These are phyloP conservation scores for Exophiala lecanii-corni DNA, from an alignment of 2,329 filamentous ascomycete species.

Conservation along the genomic window DNA sequence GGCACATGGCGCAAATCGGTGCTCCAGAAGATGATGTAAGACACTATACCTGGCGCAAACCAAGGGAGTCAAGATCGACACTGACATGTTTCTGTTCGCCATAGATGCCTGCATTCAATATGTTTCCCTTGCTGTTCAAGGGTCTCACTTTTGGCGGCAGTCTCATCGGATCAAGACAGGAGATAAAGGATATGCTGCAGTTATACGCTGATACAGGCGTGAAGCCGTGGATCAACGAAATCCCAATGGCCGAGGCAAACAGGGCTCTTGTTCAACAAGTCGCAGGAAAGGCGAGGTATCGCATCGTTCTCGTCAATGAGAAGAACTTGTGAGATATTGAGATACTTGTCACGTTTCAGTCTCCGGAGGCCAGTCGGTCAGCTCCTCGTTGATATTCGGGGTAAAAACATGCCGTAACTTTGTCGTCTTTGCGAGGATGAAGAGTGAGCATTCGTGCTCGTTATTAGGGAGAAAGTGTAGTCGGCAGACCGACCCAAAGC, in stretches of 20 bases:
- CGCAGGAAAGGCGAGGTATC: constrained; percentile 41
- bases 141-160: constrained; percentile 50
- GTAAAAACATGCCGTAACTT: too few species aligned
- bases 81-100: too few species aligned
- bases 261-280: constrained; percentile 40
- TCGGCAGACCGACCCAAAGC: too few species aligned
- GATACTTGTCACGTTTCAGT: too few species aligned
- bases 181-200: constrained; percentile 42
- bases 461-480: too few species aligned
- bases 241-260: constrained; percentile 41
- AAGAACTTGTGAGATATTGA: too few species aligned
- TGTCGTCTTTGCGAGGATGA: too few species aligned
- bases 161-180: constrained; percentile 39
- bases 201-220: constrained; percentile 40
- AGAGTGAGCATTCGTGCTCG: too few species aligned
- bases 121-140: constrained; percentile 56
- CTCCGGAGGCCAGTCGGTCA: too few species aligned
- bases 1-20: constrained; percentile 62
- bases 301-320: constrained; percentile 43
- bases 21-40: constrained; percentile 54
- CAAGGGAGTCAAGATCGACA: too few species aligned
- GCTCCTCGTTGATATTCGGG: too few species aligned
- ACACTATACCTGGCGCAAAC: too few species aligned
- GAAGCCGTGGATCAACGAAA: constrained; percentile 40
- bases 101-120: constrained; percentile 51